Base-by-base conservation (phyloP, 208 protist genomes). In the Strigomonas galati region DNA sequence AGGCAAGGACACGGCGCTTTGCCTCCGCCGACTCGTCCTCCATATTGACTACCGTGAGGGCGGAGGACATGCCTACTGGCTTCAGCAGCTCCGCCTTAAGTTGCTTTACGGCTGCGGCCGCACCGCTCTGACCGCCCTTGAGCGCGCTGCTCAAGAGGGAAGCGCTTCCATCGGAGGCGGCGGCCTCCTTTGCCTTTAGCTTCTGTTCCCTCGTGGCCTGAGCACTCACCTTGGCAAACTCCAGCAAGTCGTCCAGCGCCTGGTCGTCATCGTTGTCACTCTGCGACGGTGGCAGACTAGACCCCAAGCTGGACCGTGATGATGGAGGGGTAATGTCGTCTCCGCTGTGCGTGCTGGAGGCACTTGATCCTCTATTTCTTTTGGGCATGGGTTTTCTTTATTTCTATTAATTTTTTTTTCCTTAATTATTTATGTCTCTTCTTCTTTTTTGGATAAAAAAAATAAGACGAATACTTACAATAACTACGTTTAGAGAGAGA, bases 21-120 rank as follows among this genome's bases (percentile, higher is more conserved):
- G 88, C 71, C 43, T 89, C 79, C 2, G 77, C 83, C 1, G 80
- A 78, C 61, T 95, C 89, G 32, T 90, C 89, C 43, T 69, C 82
- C 14, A 85, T 82, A 67, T 90, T 85, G 27, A 95, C 86, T 0
- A 91, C 71, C 0, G 82, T 79, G 14, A 92, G 77, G 17, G 85
- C 81, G 6, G 82, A 87, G 9, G 84, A 84, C 49, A 62, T 60
- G 23, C 43, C 58, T 1, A 91, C 82, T 1, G 89, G 85, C 31
- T 69, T 74, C 30, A 79, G 55, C 21, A 94, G 69, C 70, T 84
- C 84, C 54, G 71, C 62, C 24, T 73, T 74, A 40, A 92, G 53
- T 15, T 69, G 68, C 10, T 69, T 51, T 49, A 92, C 67, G 19
- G 84, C 72, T 6, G 66, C 66, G 4, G 40, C 60, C 0, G 68